Conservation (phyloP, 1,284 basidiomycete species). For the Naganishia liquefaciens region DNA sequence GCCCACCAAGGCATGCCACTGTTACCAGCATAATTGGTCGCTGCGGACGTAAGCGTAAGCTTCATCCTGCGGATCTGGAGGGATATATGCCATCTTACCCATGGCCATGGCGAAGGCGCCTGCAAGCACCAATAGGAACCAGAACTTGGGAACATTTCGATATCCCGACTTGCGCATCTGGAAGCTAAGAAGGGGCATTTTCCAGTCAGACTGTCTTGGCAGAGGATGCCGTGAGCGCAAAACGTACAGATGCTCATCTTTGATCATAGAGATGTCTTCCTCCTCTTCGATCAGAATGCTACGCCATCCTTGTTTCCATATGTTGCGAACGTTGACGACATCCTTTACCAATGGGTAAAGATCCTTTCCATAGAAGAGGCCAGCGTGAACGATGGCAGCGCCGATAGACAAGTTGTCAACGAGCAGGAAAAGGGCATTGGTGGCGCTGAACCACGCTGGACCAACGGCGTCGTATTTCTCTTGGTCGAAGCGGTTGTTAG, state of each 20-base stretch:
- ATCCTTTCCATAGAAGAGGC: slow-evolving; percentile 27
- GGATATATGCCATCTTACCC: slow-evolving; percentile 51
- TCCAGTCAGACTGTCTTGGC: no score
- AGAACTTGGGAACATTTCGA: slow-evolving; percentile 64
- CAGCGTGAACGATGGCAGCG: slow-evolving; percentile 30
- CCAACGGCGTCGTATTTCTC: slow-evolving; percentile 62
- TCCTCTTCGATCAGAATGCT: slow-evolving; percentile 34
- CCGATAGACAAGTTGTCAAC: slow-evolving; percentile 58
- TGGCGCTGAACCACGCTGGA: slow-evolving; percentile 59
- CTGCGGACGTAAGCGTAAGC: slow-evolving; percentile 20
- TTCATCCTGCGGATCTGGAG: no score
- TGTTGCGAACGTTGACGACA: slow-evolving; percentile 16
- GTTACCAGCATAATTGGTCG: slow-evolving; percentile 60
- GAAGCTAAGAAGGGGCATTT: slow-evolving; percentile 32
- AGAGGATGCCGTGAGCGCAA: neutral
- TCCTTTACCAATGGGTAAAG: slow-evolving; percentile 29
- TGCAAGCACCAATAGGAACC: slow-evolving; percentile 63
- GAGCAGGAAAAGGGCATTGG: slow-evolving; percentile 35
- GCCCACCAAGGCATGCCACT: slow-evolving; percentile 62
- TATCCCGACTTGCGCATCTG: slow-evolving; percentile 58
- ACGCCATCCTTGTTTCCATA: slow-evolving; percentile 29
- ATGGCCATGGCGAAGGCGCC: slow-evolving; percentile 50
- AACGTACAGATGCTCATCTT: slow-evolving; percentile 58
- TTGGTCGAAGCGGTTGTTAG: slow-evolving; percentile 60
- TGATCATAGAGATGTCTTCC: slow-evolving; percentile 52